Evolutionary conservation across 73 alveolate species (phyloP).

Genomic region (Symbiodinium natans): DNA sequence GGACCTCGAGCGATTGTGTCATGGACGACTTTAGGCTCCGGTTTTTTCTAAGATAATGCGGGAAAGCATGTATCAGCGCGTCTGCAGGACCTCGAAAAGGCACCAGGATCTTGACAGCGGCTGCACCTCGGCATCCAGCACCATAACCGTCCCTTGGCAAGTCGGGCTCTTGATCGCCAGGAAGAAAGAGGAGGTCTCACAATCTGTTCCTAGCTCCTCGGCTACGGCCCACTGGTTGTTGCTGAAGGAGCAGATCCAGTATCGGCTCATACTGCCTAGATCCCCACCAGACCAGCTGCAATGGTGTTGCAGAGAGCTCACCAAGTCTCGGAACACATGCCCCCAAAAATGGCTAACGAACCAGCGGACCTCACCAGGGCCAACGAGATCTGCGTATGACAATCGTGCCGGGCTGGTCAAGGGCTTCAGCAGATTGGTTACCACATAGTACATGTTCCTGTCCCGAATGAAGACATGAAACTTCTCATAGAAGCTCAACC

Average conservation of each 20-base stretch:
- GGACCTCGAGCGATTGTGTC: no score
- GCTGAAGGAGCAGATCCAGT: conserved; percentile 4
- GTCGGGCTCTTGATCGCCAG: conserved; percentile 19
- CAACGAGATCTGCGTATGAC: conserved; percentile 11
- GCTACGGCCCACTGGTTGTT: background rate
- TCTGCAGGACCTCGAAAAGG: background rate
- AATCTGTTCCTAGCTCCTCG: background rate
- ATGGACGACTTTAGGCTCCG: no score
- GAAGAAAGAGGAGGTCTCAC: conserved; percentile 3
- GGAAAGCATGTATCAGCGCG: no score
- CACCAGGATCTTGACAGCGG: conserved; percentile 3
- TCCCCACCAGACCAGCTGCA: background rate
- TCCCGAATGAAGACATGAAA: conserved; percentile 26
- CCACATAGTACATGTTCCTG: background rate
- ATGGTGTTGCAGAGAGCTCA: background rate
- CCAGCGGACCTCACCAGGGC: background rate
- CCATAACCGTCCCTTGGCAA: background rate
- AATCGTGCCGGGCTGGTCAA: background rate
- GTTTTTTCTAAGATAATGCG: no score
- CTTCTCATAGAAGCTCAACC: background rate
- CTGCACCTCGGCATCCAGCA: background rate
- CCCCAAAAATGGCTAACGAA: conserved; percentile 21
- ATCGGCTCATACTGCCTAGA: background rate
- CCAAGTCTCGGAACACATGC: background rate
- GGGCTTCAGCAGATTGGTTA: background rate